Evolutionary conservation across 768 basidiomycete genomes (phyloP), one percentile per base, ranked within the genome.

Genomic region (Leccinum variicolor): DNA sequence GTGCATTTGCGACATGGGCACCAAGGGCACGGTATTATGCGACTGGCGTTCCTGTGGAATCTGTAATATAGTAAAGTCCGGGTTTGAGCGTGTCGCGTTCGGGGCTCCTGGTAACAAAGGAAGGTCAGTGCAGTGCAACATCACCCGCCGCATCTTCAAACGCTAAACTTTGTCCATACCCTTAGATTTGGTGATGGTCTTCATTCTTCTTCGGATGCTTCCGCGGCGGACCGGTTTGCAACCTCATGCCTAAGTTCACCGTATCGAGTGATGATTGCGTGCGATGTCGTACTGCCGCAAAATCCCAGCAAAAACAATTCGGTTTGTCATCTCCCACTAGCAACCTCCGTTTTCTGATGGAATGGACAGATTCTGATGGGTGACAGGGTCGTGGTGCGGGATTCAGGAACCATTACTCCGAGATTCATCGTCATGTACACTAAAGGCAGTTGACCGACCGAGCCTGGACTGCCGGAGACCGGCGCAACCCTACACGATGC

Each of bases 1-100:
- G 58, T 86, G 85, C 63, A 84, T 88, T 43, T 88, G 86, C 72
- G 84, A 88, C 66, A 72, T 88, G 59, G 86, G 86, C 8, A 76
- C 76, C 15, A 83, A 82, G 58, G 78, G 79, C 31, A 66, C 76
- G 4, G 64, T 66, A 1, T 65, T 85, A 19, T 88, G 86, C 69
- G 75, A 75, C 60, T 84, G 83, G 72, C 76, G 73, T 50, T 86
- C 86, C 26, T 88, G 86, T 59, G 85, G 86, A 3, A 84, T 87
- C 58, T 88, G 86, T 66, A 77, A 74, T 59, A 78, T 82, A 31
- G 76, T 81, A 52, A 83, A 81, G 65, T 83, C 85, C 10, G 76
- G 76, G 6, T 88, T 88, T 71, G 75, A 74, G 34, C 65, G 74
- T 5, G 79, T 86, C 56, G 85, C 82, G 2, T 88, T 87, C 60